Conservation (phyloP, 78 protist genomes). For the Dictyostelium capitatum region DNA sequence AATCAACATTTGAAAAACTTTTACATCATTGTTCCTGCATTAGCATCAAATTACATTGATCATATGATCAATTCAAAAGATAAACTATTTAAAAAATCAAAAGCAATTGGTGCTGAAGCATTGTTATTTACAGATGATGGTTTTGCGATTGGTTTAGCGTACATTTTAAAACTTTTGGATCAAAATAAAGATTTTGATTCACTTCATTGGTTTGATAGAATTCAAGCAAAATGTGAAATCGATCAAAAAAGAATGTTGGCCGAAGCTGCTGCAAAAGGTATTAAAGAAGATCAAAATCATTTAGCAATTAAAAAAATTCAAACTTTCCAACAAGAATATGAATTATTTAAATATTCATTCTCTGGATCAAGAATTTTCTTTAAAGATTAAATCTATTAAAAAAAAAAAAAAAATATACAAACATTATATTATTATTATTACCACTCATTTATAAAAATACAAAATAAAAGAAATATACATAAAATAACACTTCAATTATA, state of each 20-base stretch:
- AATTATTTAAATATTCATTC: constrained; percentile 86
- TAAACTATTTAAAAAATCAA: constrained; percentile 71
- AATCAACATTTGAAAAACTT: constrained; percentile 90
- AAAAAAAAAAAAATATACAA: too few species aligned
- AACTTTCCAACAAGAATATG: constrained; percentile 76
- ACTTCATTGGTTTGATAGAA: constrained; percentile 96
- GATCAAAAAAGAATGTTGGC: constrained; percentile 8
- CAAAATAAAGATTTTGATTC: constrained; percentile 89
- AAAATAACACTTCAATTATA: too few species aligned
- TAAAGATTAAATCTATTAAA: constrained; percentile 67
- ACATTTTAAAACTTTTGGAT: constrained; percentile 91
- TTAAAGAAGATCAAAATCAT: constrained; percentile 76
- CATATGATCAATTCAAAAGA: constrained; percentile 92
- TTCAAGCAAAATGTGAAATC: constrained; percentile 57
- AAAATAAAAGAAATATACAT: too few species aligned
- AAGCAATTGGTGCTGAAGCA: constrained; percentile 48
- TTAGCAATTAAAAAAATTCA: constrained; percentile 77
- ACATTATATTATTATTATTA: too few species aligned
- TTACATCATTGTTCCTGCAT: constrained; percentile 94
- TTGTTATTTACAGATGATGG: constrained; percentile 97
- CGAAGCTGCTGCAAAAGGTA: constrained; percentile 8
- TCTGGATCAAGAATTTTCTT: constrained; percentile 92
- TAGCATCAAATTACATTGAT: constrained; percentile 92
- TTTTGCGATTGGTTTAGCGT: constrained; percentile 97
- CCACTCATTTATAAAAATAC: too few species aligned